These are phyloP conservation scores for Ampelocalamus luodianensis DNA, from an alignment of 176 grass and related monocot genomes.

Conservation along the genomic window DNA sequence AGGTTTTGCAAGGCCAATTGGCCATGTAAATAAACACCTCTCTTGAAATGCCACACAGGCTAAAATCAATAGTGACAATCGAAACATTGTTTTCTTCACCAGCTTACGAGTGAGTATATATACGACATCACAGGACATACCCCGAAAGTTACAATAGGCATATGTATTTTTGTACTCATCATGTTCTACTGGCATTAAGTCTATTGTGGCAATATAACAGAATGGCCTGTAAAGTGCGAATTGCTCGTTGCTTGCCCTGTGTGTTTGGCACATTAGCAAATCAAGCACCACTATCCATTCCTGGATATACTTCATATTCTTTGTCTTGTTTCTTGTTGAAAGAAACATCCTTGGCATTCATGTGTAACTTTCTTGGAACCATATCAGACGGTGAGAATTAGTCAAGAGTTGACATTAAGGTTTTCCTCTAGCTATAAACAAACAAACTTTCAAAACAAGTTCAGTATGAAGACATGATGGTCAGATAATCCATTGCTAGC, in stretches of 20 bases:
- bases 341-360: not conserved
- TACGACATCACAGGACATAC: not conserved
- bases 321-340: not conserved
- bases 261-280: conserved; percentile 9
- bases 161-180: conserved; percentile 10
- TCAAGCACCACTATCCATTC: conserved; percentile 18
- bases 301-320: not conserved
- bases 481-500: not conserved
- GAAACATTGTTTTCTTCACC: not conserved
- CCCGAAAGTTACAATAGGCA: not conserved
- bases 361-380: conserved; percentile 19
- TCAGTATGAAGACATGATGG: not conserved
- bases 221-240: conserved; percentile 17
- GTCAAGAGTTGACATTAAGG: not conserved
- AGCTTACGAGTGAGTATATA: not conserved
- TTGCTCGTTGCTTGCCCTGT: conserved; percentile 3
- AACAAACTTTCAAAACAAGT: not conserved
- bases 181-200: conserved; percentile 28
- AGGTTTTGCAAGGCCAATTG: not conserved
- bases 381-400: not conserved
- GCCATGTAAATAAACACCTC: not conserved
- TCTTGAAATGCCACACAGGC: no score
- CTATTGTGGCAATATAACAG: conserved; percentile 42
- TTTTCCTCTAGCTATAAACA: not conserved
- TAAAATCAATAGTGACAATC: not conserved